A percentile compares a stretch with the other conserved stretches of the same genome.
phyloP scores from a whole-genome alignment of 2,329 filamentous ascomycete species.

The Colletotrichum chlorophyti region DNA sequence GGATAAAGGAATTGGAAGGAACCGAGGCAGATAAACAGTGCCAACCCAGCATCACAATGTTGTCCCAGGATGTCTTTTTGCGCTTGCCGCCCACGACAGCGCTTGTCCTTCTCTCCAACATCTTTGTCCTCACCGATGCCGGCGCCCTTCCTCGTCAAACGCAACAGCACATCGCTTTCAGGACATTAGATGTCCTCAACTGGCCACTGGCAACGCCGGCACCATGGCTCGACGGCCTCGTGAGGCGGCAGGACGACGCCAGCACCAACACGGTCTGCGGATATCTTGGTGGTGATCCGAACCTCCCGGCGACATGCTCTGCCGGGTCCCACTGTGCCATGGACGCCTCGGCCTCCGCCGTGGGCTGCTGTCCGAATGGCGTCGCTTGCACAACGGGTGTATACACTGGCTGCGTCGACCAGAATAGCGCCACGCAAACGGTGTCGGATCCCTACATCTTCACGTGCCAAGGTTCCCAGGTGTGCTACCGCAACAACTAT shows the following conservation, averaged over 20 bases:
- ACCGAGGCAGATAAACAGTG: background rate
- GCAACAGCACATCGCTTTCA: slow-evolving; percentile 37
- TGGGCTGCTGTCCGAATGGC: slow-evolving; percentile 64
- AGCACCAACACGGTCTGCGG: slow-evolving; percentile 62
- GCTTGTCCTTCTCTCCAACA: slow-evolving; percentile 41
- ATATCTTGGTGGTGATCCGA: slow-evolving; percentile 59
- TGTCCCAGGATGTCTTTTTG: slow-evolving; percentile 39
- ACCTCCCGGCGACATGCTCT: slow-evolving; percentile 62
- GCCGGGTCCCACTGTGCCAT: slow-evolving; percentile 65
- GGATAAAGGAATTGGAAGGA: background rate
- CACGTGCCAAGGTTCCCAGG: slow-evolving; percentile 57
- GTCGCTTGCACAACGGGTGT: slow-evolving; percentile 59
- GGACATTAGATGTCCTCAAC: slow-evolving; percentile 43
- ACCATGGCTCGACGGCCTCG: slow-evolving; percentile 42
- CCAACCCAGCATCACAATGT: slow-evolving; percentile 31
- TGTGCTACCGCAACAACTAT: slow-evolving; percentile 63
- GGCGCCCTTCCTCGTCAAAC: slow-evolving; percentile 51
- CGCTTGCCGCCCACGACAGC: slow-evolving; percentile 43
- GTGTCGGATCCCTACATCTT: slow-evolving; percentile 63
- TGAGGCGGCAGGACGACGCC: slow-evolving; percentile 43
- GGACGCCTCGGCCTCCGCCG: slow-evolving; percentile 53
- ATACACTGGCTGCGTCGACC: slow-evolving; percentile 64
- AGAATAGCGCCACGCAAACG: slow-evolving; percentile 54
- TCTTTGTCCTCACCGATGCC: slow-evolving; percentile 40
- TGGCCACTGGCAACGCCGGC: slow-evolving; percentile 52